Conservation (phyloP, 164 flowering plant genomes). For the Aristolochia fimbriata region DNA sequence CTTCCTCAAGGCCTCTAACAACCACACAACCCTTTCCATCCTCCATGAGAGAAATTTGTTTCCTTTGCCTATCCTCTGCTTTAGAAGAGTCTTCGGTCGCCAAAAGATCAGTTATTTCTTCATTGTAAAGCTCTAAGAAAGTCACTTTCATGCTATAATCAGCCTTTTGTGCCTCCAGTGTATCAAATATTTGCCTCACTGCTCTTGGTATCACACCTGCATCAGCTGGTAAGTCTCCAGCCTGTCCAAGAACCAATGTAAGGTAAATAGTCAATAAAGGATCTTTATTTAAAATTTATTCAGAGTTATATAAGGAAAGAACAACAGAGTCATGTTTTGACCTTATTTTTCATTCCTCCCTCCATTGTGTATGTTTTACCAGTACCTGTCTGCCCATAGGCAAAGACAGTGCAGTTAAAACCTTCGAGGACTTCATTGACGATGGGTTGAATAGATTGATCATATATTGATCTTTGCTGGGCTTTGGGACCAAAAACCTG, state of each 20-base stretch:
- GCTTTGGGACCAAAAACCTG: constrained; percentile 83
- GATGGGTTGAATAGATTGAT: constrained; percentile 64
- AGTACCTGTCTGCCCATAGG: constrained; percentile 75
- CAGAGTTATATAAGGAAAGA: no score
- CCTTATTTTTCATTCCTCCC: constrained; percentile 79
- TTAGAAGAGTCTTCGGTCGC: constrained; percentile 18
- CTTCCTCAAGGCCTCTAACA: constrained; percentile 30
- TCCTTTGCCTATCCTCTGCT: constrained; percentile 21
- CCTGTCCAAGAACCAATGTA: constrained; percentile 84
- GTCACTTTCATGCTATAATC: constrained; percentile 30
- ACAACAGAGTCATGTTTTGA: not conserved
- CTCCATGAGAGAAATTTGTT: constrained; percentile 24
- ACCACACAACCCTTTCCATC: constrained; percentile 24
- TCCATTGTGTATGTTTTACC: constrained; percentile 89
- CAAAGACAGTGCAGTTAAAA: constrained; percentile 79
- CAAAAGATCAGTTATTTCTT: constrained; percentile 25
- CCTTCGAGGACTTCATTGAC: constrained; percentile 84
- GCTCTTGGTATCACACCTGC: constrained; percentile 31
- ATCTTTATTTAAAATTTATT: constrained; percentile 34
- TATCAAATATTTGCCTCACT: constrained; percentile 22
- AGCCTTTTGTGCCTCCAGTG: constrained; percentile 23
- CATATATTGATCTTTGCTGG: constrained; percentile 69
- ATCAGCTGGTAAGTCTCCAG: constrained; percentile 30
- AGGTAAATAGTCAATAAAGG: constrained; percentile 81
- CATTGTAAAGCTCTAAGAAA: constrained; percentile 29